phyloP scores from a whole-genome alignment of 352 stramenopile species.

The Phytopythium cucurbitacearum region DNA sequence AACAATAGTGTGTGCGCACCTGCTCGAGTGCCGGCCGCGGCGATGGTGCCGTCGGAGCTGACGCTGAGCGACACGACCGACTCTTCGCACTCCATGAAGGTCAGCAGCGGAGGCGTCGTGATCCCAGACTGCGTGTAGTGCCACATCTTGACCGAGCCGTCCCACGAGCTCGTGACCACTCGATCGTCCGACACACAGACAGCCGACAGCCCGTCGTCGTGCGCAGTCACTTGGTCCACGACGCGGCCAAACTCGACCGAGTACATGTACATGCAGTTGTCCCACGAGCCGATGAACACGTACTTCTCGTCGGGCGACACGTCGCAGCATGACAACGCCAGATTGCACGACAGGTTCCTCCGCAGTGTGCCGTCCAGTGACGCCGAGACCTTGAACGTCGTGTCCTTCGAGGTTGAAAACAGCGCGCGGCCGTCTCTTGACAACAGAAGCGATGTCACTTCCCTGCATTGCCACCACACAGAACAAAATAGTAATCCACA shows the following conservation, averaged over 20 bases:
- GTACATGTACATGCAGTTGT: constrained; percentile 88
- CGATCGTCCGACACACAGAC: constrained; percentile 77
- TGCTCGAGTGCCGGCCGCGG: constrained; percentile 57
- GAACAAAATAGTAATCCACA: background rate
- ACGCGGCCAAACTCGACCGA: constrained; percentile 79
- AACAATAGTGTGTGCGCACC: constrained; percentile 21
- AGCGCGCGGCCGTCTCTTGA: constrained; percentile 55
- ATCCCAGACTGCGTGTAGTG: constrained; percentile 70
- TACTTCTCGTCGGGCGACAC: constrained; percentile 80
- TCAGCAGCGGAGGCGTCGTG: constrained; percentile 49
- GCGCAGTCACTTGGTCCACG: constrained; percentile 74
- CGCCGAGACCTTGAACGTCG: constrained; percentile 73
- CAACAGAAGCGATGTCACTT: constrained; percentile 66
- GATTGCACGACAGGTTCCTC: constrained; percentile 68
- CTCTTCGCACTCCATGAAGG: constrained; percentile 78
- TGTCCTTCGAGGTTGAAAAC: constrained; percentile 73
- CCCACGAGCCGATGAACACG: constrained; percentile 78
- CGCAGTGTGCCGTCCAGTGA: constrained; percentile 59
- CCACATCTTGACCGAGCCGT: constrained; percentile 80
- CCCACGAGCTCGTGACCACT: constrained; percentile 67
- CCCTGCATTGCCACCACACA: constrained; percentile 19
- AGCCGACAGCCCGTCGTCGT: constrained; percentile 73
- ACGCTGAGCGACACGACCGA: constrained; percentile 63
- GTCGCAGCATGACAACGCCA: constrained; percentile 75
- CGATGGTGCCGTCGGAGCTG: constrained; percentile 54